These are phyloP conservation scores for Boeremia exigua DNA, from an alignment of 2,329 filamentous ascomycete genomes.

Conservation along the genomic window DNA sequence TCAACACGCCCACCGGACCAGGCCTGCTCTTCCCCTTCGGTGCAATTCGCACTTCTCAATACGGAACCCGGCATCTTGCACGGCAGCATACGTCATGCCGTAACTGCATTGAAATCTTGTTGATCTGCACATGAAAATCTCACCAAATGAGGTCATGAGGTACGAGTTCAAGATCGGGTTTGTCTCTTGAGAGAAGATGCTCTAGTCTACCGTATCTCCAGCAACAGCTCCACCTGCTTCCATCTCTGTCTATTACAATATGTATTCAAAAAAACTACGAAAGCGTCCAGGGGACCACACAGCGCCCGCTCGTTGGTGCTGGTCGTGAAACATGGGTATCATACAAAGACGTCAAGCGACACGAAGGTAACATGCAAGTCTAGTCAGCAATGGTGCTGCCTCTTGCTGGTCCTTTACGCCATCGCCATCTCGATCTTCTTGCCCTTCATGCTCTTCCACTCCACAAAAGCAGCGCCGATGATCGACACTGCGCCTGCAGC, in stretches of 20 bases:
- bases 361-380: not conserved
- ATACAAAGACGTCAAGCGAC: slow-evolving; percentile 2
- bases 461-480: slow-evolving; percentile 61
- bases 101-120: not conserved
- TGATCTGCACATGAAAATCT: not conserved
- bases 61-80: slow-evolving; percentile 4
- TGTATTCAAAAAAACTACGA: not conserved
- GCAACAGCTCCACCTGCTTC: not conserved
- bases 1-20: not conserved
- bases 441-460: slow-evolving; percentile 73
- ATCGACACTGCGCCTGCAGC: slow-evolving; percentile 61
- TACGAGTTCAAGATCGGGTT: not conserved
- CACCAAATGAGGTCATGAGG: too few species aligned
- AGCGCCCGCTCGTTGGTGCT: slow-evolving; percentile 5
- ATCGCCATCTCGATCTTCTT: slow-evolving; percentile 51
- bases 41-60: not conserved
- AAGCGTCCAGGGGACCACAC: not conserved
- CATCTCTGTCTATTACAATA: slow-evolving; percentile 1
- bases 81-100: not conserved
- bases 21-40: not conserved
- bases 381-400: slow-evolving; percentile 7
- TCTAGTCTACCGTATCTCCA: not conserved
- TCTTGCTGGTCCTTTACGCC: slow-evolving; percentile 24
- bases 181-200: not conserved
- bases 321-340: slow-evolving; percentile 18